Conservation (phyloP, 306 rosid genomes). For the Adenanthera pavonina region DNA sequence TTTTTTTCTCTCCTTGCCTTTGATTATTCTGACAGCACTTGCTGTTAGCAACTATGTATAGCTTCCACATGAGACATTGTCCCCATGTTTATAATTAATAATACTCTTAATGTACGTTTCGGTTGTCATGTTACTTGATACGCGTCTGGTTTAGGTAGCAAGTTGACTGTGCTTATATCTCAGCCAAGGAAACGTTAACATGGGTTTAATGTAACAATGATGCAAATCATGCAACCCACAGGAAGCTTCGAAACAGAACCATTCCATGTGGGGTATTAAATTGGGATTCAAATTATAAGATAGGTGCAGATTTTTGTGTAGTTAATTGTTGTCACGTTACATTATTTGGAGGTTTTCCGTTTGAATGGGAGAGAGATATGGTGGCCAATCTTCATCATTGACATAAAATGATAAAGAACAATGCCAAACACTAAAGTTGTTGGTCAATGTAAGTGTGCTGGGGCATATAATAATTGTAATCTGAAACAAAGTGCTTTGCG, state of each 20-base stretch:
- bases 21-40: constrained; percentile 35
- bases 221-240: neutral
- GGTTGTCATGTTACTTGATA: constrained; percentile 48
- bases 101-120: constrained; percentile 19
- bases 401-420: constrained; percentile 22
- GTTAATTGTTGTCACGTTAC: constrained; percentile 58
- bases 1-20: constrained; percentile 38
- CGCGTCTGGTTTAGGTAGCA: constrained; percentile 38
- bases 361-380: constrained; percentile 68
- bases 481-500: constrained; percentile 18
- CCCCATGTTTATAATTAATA: constrained; percentile 36
- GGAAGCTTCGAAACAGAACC: constrained; percentile 49
- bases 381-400: constrained; percentile 17
- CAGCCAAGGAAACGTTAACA: constrained; percentile 10
- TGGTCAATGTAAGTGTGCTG: constrained; percentile 51
- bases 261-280: constrained; percentile 65
- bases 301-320: constrained; percentile 44
- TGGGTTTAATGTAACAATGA: constrained; percentile 3
- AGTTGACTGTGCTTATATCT: constrained; percentile 32
- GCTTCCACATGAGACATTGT: constrained; percentile 47
- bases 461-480: constrained; percentile 23
- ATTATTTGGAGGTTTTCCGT: constrained; percentile 67
- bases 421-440: constrained; percentile 40
- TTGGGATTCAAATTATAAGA: constrained; percentile 72
- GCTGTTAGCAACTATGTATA: constrained; percentile 34